These are phyloP conservation scores for Sarocladium oryzae DNA, from an alignment of 2,329 filamentous ascomycete genomes.

Conservation along the genomic window DNA sequence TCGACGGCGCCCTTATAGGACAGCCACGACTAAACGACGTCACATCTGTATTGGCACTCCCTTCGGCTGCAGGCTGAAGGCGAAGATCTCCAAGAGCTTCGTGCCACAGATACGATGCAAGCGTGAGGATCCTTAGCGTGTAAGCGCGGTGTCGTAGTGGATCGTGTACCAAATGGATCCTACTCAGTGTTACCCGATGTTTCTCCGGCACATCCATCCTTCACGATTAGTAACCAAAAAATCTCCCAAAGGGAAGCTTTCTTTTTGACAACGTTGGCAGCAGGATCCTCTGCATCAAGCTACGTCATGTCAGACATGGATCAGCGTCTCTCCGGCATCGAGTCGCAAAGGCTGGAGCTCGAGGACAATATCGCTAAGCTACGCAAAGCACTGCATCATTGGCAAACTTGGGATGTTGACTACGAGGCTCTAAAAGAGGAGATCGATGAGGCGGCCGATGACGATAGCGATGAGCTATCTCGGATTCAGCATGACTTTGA, in stretches of 20 bases:
- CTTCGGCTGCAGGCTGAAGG: not conserved
- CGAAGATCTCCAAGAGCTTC: not conserved
- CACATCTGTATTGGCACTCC: not conserved
- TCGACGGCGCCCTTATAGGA: too few relatives aligned
- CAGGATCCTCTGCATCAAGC: not conserved
- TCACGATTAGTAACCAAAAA: not conserved
- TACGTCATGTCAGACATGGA: slow-evolving; percentile 6
- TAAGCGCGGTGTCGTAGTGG: not conserved
- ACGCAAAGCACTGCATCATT: slow-evolving; percentile 71
- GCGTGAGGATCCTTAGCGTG: not conserved
- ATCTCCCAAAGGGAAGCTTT: slow-evolving; percentile 1
- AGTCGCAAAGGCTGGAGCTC: slow-evolving; percentile 33
- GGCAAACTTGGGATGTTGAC: slow-evolving; percentile 86
- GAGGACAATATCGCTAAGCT: slow-evolving; percentile 68
- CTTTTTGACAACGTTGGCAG: not conserved
- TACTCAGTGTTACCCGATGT: not conserved
- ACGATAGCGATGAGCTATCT: slow-evolving; percentile 48
- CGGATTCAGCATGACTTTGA: slow-evolving; percentile 53
- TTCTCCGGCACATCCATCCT: not conserved
- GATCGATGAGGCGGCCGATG: slow-evolving; percentile 49
- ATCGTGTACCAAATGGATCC: not conserved
- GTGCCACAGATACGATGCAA: not conserved
- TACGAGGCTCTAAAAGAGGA: slow-evolving; percentile 87
- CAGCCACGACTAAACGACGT: too few relatives aligned
- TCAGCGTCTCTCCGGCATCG: slow-evolving; percentile 4